Evolutionary conservation across 78 protist species (phyloP), one percentile per base, ranked within the genome.

Genomic region (Trichosphaerium sp.): DNA sequence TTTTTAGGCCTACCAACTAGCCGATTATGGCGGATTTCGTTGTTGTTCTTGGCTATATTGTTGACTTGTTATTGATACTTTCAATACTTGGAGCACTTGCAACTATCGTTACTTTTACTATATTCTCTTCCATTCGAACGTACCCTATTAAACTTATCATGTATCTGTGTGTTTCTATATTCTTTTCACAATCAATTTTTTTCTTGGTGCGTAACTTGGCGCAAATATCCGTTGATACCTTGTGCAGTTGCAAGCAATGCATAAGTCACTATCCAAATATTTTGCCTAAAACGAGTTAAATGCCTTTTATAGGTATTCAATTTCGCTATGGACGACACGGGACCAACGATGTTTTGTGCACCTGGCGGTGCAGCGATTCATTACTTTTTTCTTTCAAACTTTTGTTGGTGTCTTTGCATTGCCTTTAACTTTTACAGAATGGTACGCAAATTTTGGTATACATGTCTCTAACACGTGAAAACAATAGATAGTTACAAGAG

Each of bases 391-490:
- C 39, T 76, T 43, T 74, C 82, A 11, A 75, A 76, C 51, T 66
- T 76, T 43, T 35, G 66, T 67, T 76, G 82, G 82, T 68, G 77
- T 21, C 68, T 76, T 57, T 76, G 82, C 26, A 75, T 75, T 14
- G 66, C 82, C n/a, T 65, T 75, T 26, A 75, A 75, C 26, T 75
- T 75, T 68, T 75, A 65, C 48, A 72, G 62, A 52, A 75, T 75
- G 82, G n/a, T n/a, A n/a, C n/a, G n/a, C n/a, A n/a, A n/a, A n/a
- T n/a, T n/a, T n/a, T n/a, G n/a, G n/a, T n/a, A n/a, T n/a, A n/a
- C n/a, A n/a, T n/a, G n/a, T n/a, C n/a, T n/a, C n/a, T n/a, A n/a
- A n/a, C n/a, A n/a, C n/a, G n/a, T n/a, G n/a, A n/a, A n/a, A n/a
- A n/a, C n/a, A n/a, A n/a, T n/a, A n/a, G n/a, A 66, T 66, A 67